These are phyloP conservation scores for Ascoidea asiatica DNA, from an alignment of 805 yeast species.

Conservation along the genomic window DNA sequence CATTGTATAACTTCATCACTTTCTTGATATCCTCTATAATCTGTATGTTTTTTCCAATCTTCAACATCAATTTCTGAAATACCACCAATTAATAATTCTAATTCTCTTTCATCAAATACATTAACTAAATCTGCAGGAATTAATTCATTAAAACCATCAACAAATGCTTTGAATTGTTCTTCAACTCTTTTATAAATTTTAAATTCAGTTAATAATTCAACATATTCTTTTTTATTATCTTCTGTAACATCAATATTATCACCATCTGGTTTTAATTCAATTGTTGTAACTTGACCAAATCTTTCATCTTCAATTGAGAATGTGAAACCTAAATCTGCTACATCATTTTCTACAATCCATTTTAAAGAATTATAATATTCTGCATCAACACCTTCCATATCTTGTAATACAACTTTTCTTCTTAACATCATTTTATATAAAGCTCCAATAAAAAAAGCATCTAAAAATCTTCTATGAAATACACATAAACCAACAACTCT, in stretches of 20 bases:
- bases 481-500: conserved; percentile 97
- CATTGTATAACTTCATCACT: conserved; percentile 93
- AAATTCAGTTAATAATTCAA: conserved; percentile 93
- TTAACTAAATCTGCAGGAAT: conserved; percentile 94
- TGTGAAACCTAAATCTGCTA: conserved; percentile 78
- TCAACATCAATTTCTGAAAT: conserved; percentile 95
- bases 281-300: conserved; percentile 83
- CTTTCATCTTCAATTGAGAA: conserved; percentile 86
- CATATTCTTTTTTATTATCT: conserved; percentile 90
- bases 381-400: conserved; percentile 87
- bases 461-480: conserved; percentile 94
- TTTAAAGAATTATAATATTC: conserved; percentile 84
- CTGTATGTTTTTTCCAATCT: conserved; percentile 99
- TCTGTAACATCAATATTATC: conserved; percentile 82
- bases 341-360: conserved; percentile 96
- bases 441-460: conserved; percentile 97
- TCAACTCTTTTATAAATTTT: conserved; percentile 85
- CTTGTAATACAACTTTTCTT: conserved; percentile 89
- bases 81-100: conserved; percentile 95
- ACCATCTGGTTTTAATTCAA: conserved; percentile 86
- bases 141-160: conserved; percentile 94
- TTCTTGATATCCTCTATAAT: conserved; percentile 95
- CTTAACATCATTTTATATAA: conserved; percentile 94
- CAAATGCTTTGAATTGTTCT: conserved; percentile 91
- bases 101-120: conserved; percentile 95